phyloP scores from a whole-genome alignment of 2,329 filamentous ascomycete species.

The Davidsoniella virescens region DNA sequence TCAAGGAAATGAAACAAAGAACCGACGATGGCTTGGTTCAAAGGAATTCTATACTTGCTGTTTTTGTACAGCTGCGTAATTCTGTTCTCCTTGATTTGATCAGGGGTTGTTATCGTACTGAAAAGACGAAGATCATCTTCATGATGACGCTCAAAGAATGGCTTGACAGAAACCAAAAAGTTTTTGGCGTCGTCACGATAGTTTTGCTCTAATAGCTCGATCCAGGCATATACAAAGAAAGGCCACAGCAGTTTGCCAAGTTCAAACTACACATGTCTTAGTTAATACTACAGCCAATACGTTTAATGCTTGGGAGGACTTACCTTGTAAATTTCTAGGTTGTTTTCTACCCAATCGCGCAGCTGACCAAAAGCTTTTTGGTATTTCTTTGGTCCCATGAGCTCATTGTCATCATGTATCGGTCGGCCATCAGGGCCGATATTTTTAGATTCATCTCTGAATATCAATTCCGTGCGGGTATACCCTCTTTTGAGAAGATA shows the following conservation, averaged over 20 bases:
- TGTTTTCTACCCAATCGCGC: constrained; percentile 75
- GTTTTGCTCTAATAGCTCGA: constrained; percentile 59
- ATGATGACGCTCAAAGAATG: constrained; percentile 60
- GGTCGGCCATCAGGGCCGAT: constrained; percentile 69
- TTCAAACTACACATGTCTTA: constrained; percentile 47
- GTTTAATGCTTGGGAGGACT: constrained; percentile 13
- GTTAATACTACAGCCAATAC: not conserved
- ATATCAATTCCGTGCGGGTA: constrained; percentile 77
- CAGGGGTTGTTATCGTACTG: constrained; percentile 55
- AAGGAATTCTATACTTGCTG: constrained; percentile 76
- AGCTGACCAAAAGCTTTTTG: constrained; percentile 57
- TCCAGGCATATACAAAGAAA: constrained; percentile 80
- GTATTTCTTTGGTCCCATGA: constrained; percentile 57
- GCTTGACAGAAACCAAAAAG: constrained; percentile 54
- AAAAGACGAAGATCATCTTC: constrained; percentile 64
- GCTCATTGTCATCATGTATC: constrained; percentile 46
- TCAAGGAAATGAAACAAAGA: constrained; percentile 81
- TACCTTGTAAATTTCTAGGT: constrained; percentile 86
- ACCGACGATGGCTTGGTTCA: constrained; percentile 73
- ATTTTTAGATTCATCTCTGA: constrained; percentile 76
- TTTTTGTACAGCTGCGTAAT: constrained; percentile 67
- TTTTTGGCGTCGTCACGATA: constrained; percentile 55
- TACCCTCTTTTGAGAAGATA: constrained; percentile 95
- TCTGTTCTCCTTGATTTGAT: constrained; percentile 61
- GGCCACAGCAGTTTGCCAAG: constrained; percentile 81